These are phyloP conservation scores for Brasenia schreberi DNA, from an alignment of 164 flowering plant species.

Conservation along the genomic window DNA sequence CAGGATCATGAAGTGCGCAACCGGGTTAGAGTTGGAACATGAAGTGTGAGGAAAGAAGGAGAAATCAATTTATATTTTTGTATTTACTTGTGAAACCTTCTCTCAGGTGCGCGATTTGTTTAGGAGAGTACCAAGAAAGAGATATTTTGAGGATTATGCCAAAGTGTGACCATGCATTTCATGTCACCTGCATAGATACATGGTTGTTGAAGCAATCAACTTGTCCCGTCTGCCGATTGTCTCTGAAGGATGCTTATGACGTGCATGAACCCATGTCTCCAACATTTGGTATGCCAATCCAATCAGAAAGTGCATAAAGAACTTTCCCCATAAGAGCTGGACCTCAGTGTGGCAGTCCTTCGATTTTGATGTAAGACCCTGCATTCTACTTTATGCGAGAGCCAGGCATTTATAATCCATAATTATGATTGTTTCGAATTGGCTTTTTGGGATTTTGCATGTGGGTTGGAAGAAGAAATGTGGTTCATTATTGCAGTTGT, in stretches of 20 bases:
- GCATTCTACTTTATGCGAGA: too few relatives aligned
- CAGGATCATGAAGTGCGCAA: slow-evolving; percentile 19
- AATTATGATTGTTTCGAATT: too few relatives aligned
- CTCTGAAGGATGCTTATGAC: neutral
- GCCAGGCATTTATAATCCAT: neutral
- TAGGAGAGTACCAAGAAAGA: neutral
- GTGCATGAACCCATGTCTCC: slow-evolving; percentile 17
- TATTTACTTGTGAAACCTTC: neutral
- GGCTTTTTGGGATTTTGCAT: neutral
- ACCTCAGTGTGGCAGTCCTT: too few relatives aligned
- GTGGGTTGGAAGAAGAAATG: neutral
- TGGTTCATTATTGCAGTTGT: neutral
- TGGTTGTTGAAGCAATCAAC: slow-evolving; percentile 72
- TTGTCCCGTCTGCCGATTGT: slow-evolving; percentile 63
- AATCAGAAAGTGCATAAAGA: neutral
- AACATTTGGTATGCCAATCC: neutral
- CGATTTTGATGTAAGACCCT: too few relatives aligned
- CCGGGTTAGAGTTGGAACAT: slow-evolving; percentile 69
- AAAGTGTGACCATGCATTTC: slow-evolving; percentile 66
- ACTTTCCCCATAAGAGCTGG: too few relatives aligned
- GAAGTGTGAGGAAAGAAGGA: slow-evolving; percentile 25
- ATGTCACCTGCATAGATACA: slow-evolving; percentile 57
- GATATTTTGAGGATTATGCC: slow-evolving; percentile 15
- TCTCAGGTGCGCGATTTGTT: neutral
- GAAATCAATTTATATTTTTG: slow-evolving; percentile 10